phyloP scores from a whole-genome alignment of 768 basidiomycete genomes.

The Mycena amicta region DNA sequence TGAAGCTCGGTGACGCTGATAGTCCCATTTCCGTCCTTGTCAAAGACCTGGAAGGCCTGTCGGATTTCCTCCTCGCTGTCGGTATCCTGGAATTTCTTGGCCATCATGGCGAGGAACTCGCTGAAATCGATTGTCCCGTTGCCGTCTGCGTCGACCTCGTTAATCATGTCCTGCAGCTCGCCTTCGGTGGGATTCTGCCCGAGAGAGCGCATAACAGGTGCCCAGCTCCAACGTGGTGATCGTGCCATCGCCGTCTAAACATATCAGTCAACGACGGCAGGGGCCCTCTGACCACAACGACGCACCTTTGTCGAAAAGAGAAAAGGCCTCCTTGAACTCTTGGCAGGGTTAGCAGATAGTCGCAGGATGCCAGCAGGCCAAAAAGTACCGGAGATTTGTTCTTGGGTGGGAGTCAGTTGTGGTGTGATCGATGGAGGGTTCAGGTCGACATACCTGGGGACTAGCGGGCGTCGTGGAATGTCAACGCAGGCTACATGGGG shows the following conservation, averaged over 20 bases:
- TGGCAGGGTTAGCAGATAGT: too few species aligned
- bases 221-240: conserved; percentile 53
- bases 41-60: conserved; percentile 97
- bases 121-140: conserved; percentile 79
- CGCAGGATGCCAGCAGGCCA: not conserved
- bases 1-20: conserved; percentile 86
- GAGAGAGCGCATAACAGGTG: conserved; percentile 48
- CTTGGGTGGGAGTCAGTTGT: conserved; percentile 11
- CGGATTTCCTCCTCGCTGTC: conserved; percentile 94
- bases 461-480: conserved; percentile 1
- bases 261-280: not conserved
- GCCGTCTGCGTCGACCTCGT: conserved; percentile 47
- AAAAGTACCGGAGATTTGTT: conserved; percentile 27
- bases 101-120: conserved; percentile 85
- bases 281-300: too few species aligned
- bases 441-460: conserved; percentile 15
- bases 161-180: conserved; percentile 53
- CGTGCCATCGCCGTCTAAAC: conserved; percentile 48
- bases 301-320: conserved; percentile 29
- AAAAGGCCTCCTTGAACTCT: conserved; percentile 32
- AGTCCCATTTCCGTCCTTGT: conserved; percentile 92
- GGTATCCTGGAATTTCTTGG: conserved; percentile 82
- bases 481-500: not conserved
- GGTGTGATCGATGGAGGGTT: not conserved
- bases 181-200: conserved; percentile 52